Evolutionary conservation across 192 early-diverging fungal species (phyloP).

Genomic region (Pilobolus umbonatus): DNA sequence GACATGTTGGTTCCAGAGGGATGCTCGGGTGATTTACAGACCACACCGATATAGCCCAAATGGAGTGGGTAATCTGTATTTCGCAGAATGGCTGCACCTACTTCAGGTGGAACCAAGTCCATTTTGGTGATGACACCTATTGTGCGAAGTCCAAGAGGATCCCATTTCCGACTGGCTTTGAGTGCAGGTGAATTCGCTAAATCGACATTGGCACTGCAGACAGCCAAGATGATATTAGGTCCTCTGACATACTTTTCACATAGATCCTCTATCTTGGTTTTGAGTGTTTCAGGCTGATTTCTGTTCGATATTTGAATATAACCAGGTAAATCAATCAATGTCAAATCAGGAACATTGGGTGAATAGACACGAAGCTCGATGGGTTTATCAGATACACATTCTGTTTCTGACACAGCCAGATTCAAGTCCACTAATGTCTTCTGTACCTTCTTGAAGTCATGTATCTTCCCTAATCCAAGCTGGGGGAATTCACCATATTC

Average conservation of each 20-base stretch:
- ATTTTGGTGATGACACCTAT: conserved; percentile 87
- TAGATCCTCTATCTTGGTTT: conserved; percentile 73
- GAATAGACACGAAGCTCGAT: conserved; percentile 84
- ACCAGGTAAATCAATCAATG: conserved; percentile 79
- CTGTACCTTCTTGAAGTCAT: conserved; percentile 86
- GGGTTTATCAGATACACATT: conserved; percentile 83
- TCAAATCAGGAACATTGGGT: conserved; percentile 77
- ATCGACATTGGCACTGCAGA: conserved; percentile 82
- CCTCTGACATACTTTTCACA: conserved; percentile 79
- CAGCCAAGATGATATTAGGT: conserved; percentile 82
- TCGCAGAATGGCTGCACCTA: conserved; percentile 73
- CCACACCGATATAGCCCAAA: conserved; percentile 95
- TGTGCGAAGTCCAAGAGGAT: conserved; percentile 74
- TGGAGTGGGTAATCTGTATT: conserved; percentile 93
- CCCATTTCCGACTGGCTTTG: conserved; percentile 69
- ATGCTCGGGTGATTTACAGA: conserved; percentile 64
- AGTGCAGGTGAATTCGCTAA: conserved; percentile 83
- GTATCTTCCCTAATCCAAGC: conserved; percentile 81
- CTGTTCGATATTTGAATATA: conserved; percentile 83
- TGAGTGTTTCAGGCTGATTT: conserved; percentile 74
- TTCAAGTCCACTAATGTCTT: conserved; percentile 93
- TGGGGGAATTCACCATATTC: conserved; percentile 85
- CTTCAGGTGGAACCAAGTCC: conserved; percentile 79
- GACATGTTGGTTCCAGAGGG: conserved; percentile 40
- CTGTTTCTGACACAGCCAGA: conserved; percentile 86